phyloP scores from a whole-genome alignment of 225 moss, liverwort and hornwort genomes.

The Anthoceros angustus region DNA sequence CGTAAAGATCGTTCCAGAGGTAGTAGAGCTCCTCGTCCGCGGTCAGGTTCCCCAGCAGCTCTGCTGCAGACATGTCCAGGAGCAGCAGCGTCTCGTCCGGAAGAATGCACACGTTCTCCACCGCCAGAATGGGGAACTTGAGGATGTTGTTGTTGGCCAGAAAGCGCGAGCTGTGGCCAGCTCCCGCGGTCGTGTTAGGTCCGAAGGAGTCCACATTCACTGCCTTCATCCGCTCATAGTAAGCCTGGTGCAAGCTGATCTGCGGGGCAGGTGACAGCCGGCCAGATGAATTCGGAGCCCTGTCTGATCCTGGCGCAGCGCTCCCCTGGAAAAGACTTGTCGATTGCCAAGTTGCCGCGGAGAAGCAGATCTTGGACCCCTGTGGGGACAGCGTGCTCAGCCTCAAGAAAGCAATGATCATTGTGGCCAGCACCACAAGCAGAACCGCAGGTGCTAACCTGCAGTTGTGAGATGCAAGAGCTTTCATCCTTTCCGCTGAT shows the following conservation, averaged over 20 bases:
- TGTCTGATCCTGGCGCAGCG: background rate
- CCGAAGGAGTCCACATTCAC: slow-evolving; percentile 11
- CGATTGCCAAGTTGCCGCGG: background rate
- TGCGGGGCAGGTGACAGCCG: slow-evolving; percentile 1
- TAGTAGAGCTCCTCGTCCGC: slow-evolving; percentile 22
- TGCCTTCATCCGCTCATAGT: slow-evolving; percentile 16
- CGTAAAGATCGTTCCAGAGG: slow-evolving; percentile 27
- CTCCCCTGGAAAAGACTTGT: background rate
- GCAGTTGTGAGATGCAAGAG: background rate
- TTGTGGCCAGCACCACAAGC: background rate
- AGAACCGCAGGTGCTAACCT: background rate
- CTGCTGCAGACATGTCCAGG: slow-evolving; percentile 13
- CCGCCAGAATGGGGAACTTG: slow-evolving; percentile 21
- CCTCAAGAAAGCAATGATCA: background rate
- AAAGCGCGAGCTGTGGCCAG: slow-evolving; percentile 16
- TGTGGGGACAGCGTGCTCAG: slow-evolving; percentile 2
- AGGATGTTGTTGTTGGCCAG: slow-evolving; percentile 26
- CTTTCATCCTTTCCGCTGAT: background rate
- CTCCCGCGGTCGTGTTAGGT: background rate
- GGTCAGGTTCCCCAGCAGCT: slow-evolving; percentile 13
- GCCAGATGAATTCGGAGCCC: background rate
- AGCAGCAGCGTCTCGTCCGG: slow-evolving; percentile 17
- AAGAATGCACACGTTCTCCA: slow-evolving; percentile 32
- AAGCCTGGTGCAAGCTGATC: slow-evolving; percentile 24
- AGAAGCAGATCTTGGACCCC: background rate